Evolutionary conservation across 148 eudicot species (phyloP).

Genomic region (Rhododendron mucronatum): DNA sequence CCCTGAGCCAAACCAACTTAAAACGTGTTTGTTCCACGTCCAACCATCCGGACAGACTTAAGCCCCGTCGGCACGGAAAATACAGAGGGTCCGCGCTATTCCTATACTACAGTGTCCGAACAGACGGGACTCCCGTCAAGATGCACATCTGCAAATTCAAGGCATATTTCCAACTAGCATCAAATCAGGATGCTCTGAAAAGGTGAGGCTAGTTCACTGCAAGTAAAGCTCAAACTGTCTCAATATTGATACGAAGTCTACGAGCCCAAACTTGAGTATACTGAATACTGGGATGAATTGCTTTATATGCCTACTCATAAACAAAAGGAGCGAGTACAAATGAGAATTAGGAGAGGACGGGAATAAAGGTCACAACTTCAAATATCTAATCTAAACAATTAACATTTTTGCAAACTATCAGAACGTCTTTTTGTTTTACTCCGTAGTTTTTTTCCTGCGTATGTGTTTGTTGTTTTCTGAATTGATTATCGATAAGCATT

Average conservation of each 20-base stretch:
- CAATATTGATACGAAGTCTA: background rate
- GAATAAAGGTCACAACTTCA: background rate
- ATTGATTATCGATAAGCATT: background rate
- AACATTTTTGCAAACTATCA: background rate
- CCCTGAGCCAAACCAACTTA: background rate
- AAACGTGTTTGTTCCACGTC: background rate
- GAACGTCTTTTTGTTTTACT: background rate
- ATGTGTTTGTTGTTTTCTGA: background rate
- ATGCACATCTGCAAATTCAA: background rate
- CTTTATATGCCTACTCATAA: background rate
- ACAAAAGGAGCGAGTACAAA: background rate
- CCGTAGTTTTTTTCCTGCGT: background rate
- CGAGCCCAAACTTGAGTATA: background rate
- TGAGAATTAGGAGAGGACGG: background rate
- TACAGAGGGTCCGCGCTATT: background rate
- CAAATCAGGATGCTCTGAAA: conserved; percentile 4
- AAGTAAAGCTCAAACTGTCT: background rate
- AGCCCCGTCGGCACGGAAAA: background rate
- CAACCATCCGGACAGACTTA: background rate
- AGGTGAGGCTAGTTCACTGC: background rate
- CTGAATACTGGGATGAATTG: background rate
- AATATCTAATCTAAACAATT: background rate
- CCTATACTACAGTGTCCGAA: background rate
- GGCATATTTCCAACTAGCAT: background rate
- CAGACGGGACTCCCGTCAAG: background rate